Evolutionary conservation across 2,329 filamentous ascomycete genomes (phyloP).

Genomic region (Fusarium stilboides): DNA sequence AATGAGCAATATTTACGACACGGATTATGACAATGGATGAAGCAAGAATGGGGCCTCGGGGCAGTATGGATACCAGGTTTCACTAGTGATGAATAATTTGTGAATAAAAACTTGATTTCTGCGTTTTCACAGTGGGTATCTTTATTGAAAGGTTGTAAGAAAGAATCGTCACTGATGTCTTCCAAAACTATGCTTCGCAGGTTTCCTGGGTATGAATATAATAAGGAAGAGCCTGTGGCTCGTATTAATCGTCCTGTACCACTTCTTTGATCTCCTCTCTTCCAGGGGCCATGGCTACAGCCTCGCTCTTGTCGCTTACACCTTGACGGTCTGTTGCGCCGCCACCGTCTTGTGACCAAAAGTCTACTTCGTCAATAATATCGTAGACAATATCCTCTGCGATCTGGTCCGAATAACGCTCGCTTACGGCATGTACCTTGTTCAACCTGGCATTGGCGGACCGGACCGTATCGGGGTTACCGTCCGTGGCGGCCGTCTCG

Average conservation of each 20-base stretch:
- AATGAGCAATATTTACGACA: conserved; percentile 36
- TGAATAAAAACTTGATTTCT: conserved; percentile 38
- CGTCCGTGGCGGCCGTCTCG: conserved; percentile 58
- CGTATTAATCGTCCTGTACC: conserved; percentile 71
- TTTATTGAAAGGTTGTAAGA: conserved; percentile 19
- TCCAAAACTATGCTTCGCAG: conserved; percentile 1
- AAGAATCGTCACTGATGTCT: neutral
- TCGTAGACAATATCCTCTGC: conserved; percentile 95
- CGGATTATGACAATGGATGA: conserved; percentile 26
- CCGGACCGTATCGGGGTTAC: conserved; percentile 65
- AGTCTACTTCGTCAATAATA: conserved; percentile 94
- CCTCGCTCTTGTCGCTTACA: conserved; percentile 62
- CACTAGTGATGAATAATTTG: conserved; percentile 19
- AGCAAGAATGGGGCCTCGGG: conserved; percentile 18
- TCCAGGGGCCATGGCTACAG: conserved; percentile 60
- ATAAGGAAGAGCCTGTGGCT: neutral
- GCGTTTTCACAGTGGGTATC: conserved; percentile 51
- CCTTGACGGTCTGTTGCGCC: conserved; percentile 64
- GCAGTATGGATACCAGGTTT: conserved; percentile 31
- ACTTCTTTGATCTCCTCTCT: conserved; percentile 75
- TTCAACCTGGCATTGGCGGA: conserved; percentile 44
- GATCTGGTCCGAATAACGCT: conserved; percentile 93
- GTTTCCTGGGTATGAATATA: neutral
- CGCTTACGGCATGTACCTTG: conserved; percentile 74
- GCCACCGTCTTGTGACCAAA: conserved; percentile 80